Percentiles rank a stretch among this genome's conserved stretches.
These are phyloP conservation scores for Agrocybe praecox DNA, from an alignment of 768 basidiomycete species.

Conservation along the genomic window DNA sequence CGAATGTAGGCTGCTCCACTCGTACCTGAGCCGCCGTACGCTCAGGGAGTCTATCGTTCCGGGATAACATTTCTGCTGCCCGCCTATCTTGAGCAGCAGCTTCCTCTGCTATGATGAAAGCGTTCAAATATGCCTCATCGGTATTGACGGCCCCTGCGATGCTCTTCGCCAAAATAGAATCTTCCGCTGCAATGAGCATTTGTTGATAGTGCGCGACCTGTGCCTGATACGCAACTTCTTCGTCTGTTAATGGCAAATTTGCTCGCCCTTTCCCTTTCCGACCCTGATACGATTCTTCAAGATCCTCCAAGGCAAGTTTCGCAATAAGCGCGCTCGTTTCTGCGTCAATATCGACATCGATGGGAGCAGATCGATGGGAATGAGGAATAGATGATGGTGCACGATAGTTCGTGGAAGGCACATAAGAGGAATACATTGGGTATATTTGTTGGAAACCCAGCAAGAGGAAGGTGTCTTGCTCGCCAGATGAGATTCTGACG, in stretches of 20 bases:
- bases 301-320: conserved; percentile 36
- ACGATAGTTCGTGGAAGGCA: neutral
- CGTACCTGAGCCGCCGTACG: conserved; percentile 21
- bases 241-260: conserved; percentile 31
- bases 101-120: conserved; percentile 32
- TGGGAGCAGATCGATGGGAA: neutral
- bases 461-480: conserved; percentile 9
- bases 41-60: conserved; percentile 30
- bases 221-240: conserved; percentile 42
- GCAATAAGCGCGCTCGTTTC: conserved; percentile 35
- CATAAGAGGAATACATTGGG: neutral
- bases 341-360: conserved; percentile 23
- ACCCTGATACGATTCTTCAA: conserved; percentile 26
- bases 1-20: conserved; percentile 18
- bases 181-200: conserved; percentile 31
- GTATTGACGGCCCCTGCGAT: conserved; percentile 40
- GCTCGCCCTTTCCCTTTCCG: conserved; percentile 35
- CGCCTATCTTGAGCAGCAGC: conserved; percentile 42
- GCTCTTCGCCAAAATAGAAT: conserved; percentile 42
- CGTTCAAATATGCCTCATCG: conserved; percentile 33
- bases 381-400: neutral
- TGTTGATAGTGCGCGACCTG: conserved; percentile 38
- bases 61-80: conserved; percentile 39
- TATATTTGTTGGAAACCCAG: neutral
- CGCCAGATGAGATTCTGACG: neutral